phyloP scores from a whole-genome alignment of 2,329 filamentous ascomycete genomes.

The Aspergillus sojae region DNA sequence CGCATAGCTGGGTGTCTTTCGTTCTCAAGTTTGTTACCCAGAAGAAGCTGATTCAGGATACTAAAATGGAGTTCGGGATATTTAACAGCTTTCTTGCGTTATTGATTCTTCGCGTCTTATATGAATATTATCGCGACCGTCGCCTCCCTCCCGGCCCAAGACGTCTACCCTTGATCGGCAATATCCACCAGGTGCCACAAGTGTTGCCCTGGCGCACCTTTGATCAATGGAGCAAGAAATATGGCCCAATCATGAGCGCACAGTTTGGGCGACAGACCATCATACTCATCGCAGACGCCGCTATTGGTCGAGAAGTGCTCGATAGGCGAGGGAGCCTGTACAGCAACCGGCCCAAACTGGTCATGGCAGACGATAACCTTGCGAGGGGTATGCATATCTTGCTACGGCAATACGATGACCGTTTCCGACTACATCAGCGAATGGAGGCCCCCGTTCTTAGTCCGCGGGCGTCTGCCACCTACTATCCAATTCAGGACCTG shows the following conservation, averaged over 20 bases:
- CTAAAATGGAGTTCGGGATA: not conserved
- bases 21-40: not conserved
- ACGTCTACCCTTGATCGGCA: conserved; percentile 35
- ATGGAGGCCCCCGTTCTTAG: conserved; percentile 41
- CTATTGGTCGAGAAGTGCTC: conserved; percentile 57
- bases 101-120: conserved; percentile 12
- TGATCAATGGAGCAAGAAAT: conserved; percentile 35
- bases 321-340: conserved; percentile 58
- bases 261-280: conserved; percentile 35
- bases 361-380: conserved; percentile 52
- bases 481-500: conserved; percentile 48
- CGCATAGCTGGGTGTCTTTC: no score
- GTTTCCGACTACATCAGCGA: conserved; percentile 44
- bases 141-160: conserved; percentile 32
- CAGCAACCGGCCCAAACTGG: conserved; percentile 54
- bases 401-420: conserved; percentile 45
- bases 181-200: conserved; percentile 34
- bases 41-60: not conserved
- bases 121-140: conserved; percentile 17
- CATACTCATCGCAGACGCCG: conserved; percentile 51
- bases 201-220: conserved; percentile 29
- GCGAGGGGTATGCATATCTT: conserved; percentile 45
- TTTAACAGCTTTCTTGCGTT: not conserved
- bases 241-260: conserved; percentile 37
- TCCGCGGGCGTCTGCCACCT: conserved; percentile 34